These are phyloP conservation scores for Tricholoma sp. DNA, from an alignment of 768 basidiomycete species.

Conservation along the genomic window DNA sequence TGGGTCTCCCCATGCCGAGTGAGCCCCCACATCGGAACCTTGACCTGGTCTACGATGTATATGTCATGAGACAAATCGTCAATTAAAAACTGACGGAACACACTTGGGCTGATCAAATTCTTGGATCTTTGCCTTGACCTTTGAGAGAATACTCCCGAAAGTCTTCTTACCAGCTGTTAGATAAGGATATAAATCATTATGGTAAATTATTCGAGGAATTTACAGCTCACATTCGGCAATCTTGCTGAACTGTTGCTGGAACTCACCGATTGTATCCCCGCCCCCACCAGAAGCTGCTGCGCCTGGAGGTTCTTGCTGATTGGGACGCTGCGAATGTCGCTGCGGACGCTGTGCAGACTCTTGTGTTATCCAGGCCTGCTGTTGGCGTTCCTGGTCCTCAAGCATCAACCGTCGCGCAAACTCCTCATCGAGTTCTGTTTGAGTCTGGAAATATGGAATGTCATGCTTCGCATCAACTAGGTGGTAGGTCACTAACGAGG, in stretches of 20 bases:
- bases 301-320: conserved; percentile 21
- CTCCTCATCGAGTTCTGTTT: conserved; percentile 75
- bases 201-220: background rate
- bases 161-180: conserved; percentile 70
- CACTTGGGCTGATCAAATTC: conserved; percentile 62
- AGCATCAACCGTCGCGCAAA: conserved; percentile 68
- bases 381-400: conserved; percentile 48
- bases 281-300: conserved; percentile 2
- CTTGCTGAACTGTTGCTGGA: conserved; percentile 71
- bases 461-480: background rate
- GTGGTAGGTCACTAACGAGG: conserved; percentile 20
- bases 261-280: conserved; percentile 53
- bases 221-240: conserved; percentile 67
- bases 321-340: conserved; percentile 9
- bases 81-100: background rate
- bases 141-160: conserved; percentile 62
- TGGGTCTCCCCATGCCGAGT: conserved; percentile 12
- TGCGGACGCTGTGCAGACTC: conserved; percentile 12
- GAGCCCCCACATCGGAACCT: background rate
- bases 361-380: conserved; percentile 30
- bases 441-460: conserved; percentile 29
- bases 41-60: conserved; percentile 2
- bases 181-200: background rate
- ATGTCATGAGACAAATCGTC: background rate
- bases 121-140: conserved; percentile 80